Percentiles rank a stretch among this genome's conserved stretches.
phyloP scores from a whole-genome alignment of 2,329 filamentous ascomycete species.

The Aureobasidium leucospermi region DNA sequence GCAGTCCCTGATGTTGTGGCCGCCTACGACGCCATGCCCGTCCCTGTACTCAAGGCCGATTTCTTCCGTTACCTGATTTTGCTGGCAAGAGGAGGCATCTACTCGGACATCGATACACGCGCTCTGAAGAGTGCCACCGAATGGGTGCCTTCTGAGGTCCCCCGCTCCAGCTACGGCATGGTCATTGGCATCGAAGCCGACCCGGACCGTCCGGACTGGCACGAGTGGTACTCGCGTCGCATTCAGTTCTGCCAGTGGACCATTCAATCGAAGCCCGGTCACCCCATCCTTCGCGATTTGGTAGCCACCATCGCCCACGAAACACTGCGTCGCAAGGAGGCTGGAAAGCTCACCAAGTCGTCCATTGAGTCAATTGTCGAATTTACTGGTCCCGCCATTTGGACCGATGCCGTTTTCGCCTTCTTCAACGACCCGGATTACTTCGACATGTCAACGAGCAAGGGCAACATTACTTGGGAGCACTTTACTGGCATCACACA shows the following conservation, averaged over 20 bases:
- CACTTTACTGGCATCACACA: constrained; percentile 84
- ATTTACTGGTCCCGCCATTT: constrained; percentile 87
- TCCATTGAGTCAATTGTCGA: constrained; percentile 67
- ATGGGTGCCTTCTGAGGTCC: constrained; percentile 77
- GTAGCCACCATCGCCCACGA: constrained; percentile 80
- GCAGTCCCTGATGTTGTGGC: constrained; percentile 47
- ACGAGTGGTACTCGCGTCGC: constrained; percentile 88
- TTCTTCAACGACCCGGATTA: constrained; percentile 89
- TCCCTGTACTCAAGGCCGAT: constrained; percentile 53
- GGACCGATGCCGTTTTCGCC: constrained; percentile 86
- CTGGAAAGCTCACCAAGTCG: constrained; percentile 54
- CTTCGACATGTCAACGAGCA: constrained; percentile 69
- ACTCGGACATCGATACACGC: constrained; percentile 75
- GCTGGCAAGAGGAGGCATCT: constrained; percentile 71
- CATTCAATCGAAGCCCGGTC: constrained; percentile 89
- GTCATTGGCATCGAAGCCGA: constrained; percentile 95
- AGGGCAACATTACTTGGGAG: constrained; percentile 69
- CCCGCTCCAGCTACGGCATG: constrained; percentile 70
- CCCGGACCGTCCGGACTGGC: constrained; percentile 86
- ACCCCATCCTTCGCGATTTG: constrained; percentile 82
- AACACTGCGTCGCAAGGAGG: constrained; percentile 64
- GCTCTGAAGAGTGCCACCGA: constrained; percentile 76
- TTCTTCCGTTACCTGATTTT: constrained; percentile 64
- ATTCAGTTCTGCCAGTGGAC: constrained; percentile 99
- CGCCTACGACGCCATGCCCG: constrained; percentile 42